Percentiles rank a stretch among this genome's conserved stretches.
These are phyloP conservation scores for Falciphora oryzae DNA, from an alignment of 2,329 filamentous ascomycete genomes.

Conservation along the genomic window DNA sequence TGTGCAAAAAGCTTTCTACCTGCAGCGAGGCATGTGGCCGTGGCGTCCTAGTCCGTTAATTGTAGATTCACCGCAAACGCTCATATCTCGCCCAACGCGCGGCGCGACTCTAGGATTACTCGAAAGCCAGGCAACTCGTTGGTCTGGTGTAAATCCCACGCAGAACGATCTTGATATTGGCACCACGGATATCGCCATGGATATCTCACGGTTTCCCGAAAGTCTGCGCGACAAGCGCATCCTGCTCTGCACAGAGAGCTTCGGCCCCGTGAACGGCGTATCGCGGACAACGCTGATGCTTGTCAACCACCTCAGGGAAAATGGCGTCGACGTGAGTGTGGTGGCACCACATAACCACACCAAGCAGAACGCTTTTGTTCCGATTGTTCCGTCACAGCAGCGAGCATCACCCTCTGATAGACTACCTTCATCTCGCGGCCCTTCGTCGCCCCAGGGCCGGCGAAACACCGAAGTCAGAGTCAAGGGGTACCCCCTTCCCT, in stretches of 20 bases:
- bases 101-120: too few species aligned
- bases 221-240: constrained; percentile 55
- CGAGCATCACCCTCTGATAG: not conserved
- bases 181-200: constrained; percentile 13
- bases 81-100: not conserved
- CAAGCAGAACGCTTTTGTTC: constrained; percentile 47
- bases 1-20: too few species aligned
- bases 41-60: not conserved
- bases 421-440: not conserved
- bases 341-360: constrained; percentile 58
- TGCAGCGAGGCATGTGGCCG: not conserved
- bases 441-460: not conserved
- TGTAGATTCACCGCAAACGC: not conserved
- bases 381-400: constrained; percentile 26
- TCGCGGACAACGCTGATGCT: constrained; percentile 65
- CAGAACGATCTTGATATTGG: not conserved
- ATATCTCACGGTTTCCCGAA: constrained; percentile 39
- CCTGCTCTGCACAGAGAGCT: constrained; percentile 64
- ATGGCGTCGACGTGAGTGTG: constrained; percentile 60
- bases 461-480: constrained; percentile 49
- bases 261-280: constrained; percentile 69
- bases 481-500: constrained; percentile 60
- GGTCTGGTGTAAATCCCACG: not conserved
- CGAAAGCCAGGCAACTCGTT: too few species aligned
- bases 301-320: constrained; percentile 58